Percentiles rank a stretch among this genome's conserved stretches.
Conservation (phyloP, 345 rosid species). For the Syzygium oleosum region DNA sequence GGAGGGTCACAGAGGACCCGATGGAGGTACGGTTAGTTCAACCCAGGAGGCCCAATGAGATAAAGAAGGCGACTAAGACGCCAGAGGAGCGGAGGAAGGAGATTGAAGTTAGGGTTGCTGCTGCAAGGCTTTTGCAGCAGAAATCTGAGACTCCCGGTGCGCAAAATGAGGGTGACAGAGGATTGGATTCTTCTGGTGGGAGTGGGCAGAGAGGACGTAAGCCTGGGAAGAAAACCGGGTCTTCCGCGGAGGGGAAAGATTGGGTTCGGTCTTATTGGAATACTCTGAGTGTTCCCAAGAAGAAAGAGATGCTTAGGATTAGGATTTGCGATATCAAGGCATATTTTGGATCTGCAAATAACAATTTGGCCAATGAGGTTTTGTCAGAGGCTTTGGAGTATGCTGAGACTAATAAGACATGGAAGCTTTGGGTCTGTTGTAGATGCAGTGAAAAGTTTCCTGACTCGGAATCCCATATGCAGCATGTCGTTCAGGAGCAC, state of each 20-base stretch:
- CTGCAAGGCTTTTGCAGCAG: constrained; percentile 83
- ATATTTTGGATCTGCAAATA: constrained; percentile 52
- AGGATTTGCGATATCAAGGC: constrained; percentile 50
- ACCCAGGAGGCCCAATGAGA: constrained; percentile 81
- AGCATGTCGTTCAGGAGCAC: constrained; percentile 74
- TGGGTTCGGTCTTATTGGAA: constrained; percentile 64
- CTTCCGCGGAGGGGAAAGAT: constrained; percentile 55
- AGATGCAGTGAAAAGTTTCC: constrained; percentile 51
- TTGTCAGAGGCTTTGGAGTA: constrained; percentile 55
- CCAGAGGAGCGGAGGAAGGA: constrained; percentile 88
- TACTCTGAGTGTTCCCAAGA: constrained; percentile 46
- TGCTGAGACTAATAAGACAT: constrained; percentile 48
- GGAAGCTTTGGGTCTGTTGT: constrained; percentile 84
- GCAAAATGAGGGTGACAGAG: constrained; percentile 34
- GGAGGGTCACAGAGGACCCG: constrained; percentile 78
- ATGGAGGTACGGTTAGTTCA: constrained; percentile 74
- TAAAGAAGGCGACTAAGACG: constrained; percentile 86
- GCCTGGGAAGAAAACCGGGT: constrained; percentile 52
- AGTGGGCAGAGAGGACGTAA: constrained; percentile 61
- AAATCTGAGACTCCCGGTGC: constrained; percentile 39
- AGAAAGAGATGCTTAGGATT: constrained; percentile 54
- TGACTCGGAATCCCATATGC: constrained; percentile 63
- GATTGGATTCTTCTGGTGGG: constrained; percentile 29
- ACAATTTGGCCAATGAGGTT: constrained; percentile 44
- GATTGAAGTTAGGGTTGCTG: constrained; percentile 95